A percentile compares a stretch with the other conserved stretches of the same genome.
phyloP scores from a whole-genome alignment of 768 basidiomycete genomes.

The Cystofilobasidium bisporidii region DNA sequence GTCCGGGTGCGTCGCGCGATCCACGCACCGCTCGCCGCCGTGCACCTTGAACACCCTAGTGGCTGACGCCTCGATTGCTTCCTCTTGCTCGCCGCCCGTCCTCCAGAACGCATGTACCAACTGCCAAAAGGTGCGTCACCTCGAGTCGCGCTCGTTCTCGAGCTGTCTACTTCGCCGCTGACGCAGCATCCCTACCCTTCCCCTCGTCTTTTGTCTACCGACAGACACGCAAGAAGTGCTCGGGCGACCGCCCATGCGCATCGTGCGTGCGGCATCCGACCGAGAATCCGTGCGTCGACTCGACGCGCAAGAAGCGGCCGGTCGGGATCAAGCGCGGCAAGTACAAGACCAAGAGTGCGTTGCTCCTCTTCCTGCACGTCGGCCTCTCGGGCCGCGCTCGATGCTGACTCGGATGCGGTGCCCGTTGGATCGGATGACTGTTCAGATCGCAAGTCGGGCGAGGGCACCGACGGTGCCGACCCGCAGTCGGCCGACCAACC shows the following conservation, averaged over 20 bases:
- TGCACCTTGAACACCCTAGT: too few relatives aligned
- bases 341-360: slow-evolving; percentile 7
- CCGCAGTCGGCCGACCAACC: too few relatives aligned
- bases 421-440: too few relatives aligned
- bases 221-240: slow-evolving; percentile 8
- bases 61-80: not conserved
- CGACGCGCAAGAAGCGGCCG: slow-evolving; percentile 1
- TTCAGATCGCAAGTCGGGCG: too few relatives aligned
- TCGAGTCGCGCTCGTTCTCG: not conserved
- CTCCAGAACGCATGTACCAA: not conserved
- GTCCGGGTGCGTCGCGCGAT: slow-evolving; percentile 2
- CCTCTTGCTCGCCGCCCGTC: not conserved
- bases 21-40: too few relatives aligned
- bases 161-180: not conserved
- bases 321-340: slow-evolving; percentile 5
- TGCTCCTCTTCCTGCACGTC: too few relatives aligned
- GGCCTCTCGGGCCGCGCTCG: too few relatives aligned
- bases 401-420: too few relatives aligned
- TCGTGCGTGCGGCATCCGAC: not conserved
- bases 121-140: not conserved
- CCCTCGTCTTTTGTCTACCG: too few relatives aligned
- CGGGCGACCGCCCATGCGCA: not conserved
- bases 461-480: too few relatives aligned
- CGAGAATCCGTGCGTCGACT: slow-evolving; percentile 2
- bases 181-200: too few relatives aligned